Evolutionary conservation across 2,329 filamentous ascomycete genomes (phyloP), one percentile per base, ranked within the genome.

Genomic region (Fusarium liriodendri): DNA sequence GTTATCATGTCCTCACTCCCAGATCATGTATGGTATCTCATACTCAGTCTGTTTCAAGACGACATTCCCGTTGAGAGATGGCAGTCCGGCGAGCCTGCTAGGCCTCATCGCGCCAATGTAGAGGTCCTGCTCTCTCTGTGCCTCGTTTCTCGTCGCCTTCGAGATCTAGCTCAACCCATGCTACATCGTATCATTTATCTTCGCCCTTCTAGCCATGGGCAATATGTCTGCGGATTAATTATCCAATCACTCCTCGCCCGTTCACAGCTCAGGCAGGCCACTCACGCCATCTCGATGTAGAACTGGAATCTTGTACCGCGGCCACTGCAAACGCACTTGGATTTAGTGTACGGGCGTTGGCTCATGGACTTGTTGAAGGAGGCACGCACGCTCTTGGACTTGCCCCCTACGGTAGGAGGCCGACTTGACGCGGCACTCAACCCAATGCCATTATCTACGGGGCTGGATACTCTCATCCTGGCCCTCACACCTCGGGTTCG

Each of bases 401-500:
- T 50, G 3, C 22, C 45, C 45, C 13, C 45, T 27, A 16, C 14
- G 2, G 9, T 29, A 1, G 16, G 2, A 0, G 6, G 45, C 5
- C 14, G 25, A 29, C 45, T 29, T n/a, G 25, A 27, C 9, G 22
- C 22, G 2, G 25, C 5, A 50, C 25, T 50, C 8, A n/a, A 3
- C 25, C 45, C 9, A 10, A 11, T 18, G 14, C 45, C 25, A 50
- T 29, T 5, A 11, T 3, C 8, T n/a, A 50, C 9, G 27, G 8
- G 45, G 14, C 14, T 11, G 9, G 16, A 50, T 50, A 42, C 57
- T 14, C 52, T 70, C 6, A 4, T 25, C 4, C 4, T 73, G 2
- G 37, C 69, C 6, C 50, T 38, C 14, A 72, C 52, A 42, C 61
- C 63, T 25, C 35, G 57, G 0, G 10, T 66, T 7, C 45, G 59